A percentile compares a stretch with the other conserved stretches of the same genome.
Evolutionary conservation across 2,329 filamentous ascomycete genomes (phyloP).

Genomic region (Diaporthe citriasiana): DNA sequence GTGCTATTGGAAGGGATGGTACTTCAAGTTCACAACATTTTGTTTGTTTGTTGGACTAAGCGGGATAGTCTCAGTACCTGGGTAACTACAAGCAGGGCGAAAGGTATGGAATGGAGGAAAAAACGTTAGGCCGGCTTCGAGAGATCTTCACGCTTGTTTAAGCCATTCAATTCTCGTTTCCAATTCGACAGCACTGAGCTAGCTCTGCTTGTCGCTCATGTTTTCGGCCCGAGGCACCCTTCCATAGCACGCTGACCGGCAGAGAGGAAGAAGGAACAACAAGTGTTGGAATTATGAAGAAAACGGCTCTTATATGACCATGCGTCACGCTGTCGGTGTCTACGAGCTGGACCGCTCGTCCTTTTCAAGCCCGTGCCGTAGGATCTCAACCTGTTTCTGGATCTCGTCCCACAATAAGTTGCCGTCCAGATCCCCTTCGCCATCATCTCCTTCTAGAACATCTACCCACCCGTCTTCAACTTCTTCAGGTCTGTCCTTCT

Average conservation of each 20-base stretch:
- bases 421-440: slow-evolving; percentile 60
- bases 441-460: slow-evolving; percentile 49
- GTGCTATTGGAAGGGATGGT: slow-evolving; percentile 22
- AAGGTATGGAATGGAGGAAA: slow-evolving; percentile 8
- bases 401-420: slow-evolving; percentile 73
- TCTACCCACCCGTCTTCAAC: slow-evolving; percentile 56
- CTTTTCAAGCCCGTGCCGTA: slow-evolving; percentile 71
- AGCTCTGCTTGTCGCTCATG: background rate
- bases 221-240: background rate
- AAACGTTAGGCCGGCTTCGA: background rate
- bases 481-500: slow-evolving; percentile 35
- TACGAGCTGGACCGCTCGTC: slow-evolving; percentile 42
- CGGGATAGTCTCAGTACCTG: slow-evolving; percentile 17
- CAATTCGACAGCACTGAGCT: no score
- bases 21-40: slow-evolving; percentile 19
- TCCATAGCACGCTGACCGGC: background rate
- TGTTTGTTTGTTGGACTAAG: slow-evolving; percentile 16
- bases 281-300: background rate
- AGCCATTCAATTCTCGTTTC: background rate
- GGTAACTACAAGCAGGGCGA: background rate
- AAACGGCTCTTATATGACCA: background rate
- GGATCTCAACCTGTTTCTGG: slow-evolving; percentile 72
- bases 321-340: background rate
- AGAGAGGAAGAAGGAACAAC: background rate
- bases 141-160: background rate